phyloP scores from a whole-genome alignment of 2,329 filamentous ascomycete species.

The Verruconis gallopava region DNA sequence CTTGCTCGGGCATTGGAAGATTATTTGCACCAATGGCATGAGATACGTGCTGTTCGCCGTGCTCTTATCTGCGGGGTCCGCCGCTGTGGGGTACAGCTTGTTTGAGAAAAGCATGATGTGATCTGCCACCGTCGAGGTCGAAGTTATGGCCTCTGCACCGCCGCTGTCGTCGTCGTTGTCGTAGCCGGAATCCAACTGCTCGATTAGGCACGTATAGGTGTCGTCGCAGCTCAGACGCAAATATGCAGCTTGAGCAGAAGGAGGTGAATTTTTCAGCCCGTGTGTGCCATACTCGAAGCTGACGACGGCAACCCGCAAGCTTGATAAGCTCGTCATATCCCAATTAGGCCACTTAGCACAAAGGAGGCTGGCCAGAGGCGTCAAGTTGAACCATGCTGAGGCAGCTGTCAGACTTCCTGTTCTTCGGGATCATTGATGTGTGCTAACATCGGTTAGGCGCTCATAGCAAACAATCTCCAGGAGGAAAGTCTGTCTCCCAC shows the following conservation, averaged over 20 bases:
- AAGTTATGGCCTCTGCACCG: not conserved
- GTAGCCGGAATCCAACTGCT: not conserved
- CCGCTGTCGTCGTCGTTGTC: not conserved
- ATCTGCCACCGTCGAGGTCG: too few relatives aligned
- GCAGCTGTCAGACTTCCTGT: constrained; percentile 63
- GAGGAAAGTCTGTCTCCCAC: constrained; percentile 41
- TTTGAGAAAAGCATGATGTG: too few relatives aligned
- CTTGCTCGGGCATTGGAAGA: too few relatives aligned
- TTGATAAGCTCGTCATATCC: constrained; percentile 91
- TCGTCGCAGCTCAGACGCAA: too few relatives aligned
- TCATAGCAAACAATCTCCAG: constrained; percentile 81
- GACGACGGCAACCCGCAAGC: constrained; percentile 37
- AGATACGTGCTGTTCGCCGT: too few relatives aligned
- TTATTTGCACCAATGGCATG: too few relatives aligned
- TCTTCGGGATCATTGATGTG: too few relatives aligned
- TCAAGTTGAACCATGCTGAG: constrained; percentile 82
- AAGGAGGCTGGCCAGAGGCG: constrained; percentile 71
- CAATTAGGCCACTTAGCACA: constrained; percentile 82
- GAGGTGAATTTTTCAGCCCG: constrained; percentile 23
- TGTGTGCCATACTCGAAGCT: not conserved
- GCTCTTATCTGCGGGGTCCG: not conserved
- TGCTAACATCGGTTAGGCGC: constrained; percentile 40
- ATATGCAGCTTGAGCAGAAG: constrained; percentile 34
- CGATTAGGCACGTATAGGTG: not conserved
- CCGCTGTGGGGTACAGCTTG: not conserved